Evolutionary conservation across 345 rosid genomes (phyloP).

Genomic region (Lumnitzera racemosa): DNA sequence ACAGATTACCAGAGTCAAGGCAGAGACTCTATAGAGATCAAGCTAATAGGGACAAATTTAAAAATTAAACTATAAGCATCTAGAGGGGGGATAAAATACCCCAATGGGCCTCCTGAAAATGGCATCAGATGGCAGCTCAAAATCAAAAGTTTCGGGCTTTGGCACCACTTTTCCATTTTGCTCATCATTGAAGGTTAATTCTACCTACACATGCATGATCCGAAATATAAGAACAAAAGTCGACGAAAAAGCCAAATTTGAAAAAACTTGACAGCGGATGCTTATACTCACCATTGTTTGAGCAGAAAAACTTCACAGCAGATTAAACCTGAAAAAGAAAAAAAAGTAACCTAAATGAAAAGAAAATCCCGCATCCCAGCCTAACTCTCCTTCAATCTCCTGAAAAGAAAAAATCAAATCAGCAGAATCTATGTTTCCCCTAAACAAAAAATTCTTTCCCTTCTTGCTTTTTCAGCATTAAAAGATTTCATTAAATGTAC

Average conservation of each 20-base stretch:
- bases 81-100: conserved; percentile 20
- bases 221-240: conserved; percentile 25
- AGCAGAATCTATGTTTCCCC: no score
- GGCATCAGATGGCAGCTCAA: conserved; percentile 37
- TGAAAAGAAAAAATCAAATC: neutral
- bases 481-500: no score
- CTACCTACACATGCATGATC: conserved; percentile 15
- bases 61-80: neutral
- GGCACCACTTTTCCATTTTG: conserved; percentile 23
- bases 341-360: no score
- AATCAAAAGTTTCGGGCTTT: conserved; percentile 57
- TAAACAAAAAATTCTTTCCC: no score
- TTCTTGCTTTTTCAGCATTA: no score
- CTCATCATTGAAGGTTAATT: conserved; percentile 19
- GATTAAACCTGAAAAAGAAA: no score
- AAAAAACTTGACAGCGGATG: neutral
- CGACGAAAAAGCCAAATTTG: neutral
- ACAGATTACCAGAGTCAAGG: no score
- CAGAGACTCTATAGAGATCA: no score
- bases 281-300: conserved; percentile 5
- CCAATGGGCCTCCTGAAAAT: conserved; percentile 25
- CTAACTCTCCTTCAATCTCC: neutral
- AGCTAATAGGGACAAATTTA: neutral
- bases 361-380: neutral
- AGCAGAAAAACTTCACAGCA: neutral